Evolutionary conservation across 805 yeast species (phyloP), one percentile per base, ranked within the genome.

Genomic region (Lipomyces oligophaga): DNA sequence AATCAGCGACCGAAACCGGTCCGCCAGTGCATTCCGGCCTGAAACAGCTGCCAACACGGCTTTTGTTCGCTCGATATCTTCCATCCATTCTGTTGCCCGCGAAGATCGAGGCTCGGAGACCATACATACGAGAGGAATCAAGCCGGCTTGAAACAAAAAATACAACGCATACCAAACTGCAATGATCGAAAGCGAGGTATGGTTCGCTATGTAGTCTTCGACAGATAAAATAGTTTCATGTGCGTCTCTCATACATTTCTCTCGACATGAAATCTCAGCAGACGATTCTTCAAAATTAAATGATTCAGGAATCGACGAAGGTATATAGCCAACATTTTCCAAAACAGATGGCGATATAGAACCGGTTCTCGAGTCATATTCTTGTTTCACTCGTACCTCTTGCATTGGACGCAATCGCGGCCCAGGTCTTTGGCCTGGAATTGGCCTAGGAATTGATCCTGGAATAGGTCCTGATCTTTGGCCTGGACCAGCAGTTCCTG

Each of bases 161-260:
- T 77, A 80, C 0, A 79, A 75, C 3, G 82, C 76, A 62, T 79
- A 77, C 85, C 85, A 80, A 22, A 77, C 73, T 11, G 77, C 69
- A 25, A 78, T 66, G 21, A 74, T 71, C n/a, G 77, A 69, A 16
- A 71, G 47, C 8, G 65, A 64, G 40, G 66, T 57, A 19, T 44
- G 47, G 18, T 49, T 49, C 10, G 47, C 40, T 11, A 63, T 55
- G 39, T 59, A 63, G 31, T 49, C 54, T 25, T 54, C 54, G 6
- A 80, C 76, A 5, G 80, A 73, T 32, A 64, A 45, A 13, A 81
- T 76, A 0, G 81, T 76, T 22, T 72, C 75, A 42, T 72, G 72
- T 2, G 84, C 77, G 31, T 75, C 72, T 16, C 67, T 71, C 10
- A 75, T 60, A 62, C 81, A 80, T 24, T 71, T 60, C n/a, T 69